Evolutionary conservation across 768 basidiomycete species (phyloP).

Genomic region (Boletus rufocinnamomeus): DNA sequence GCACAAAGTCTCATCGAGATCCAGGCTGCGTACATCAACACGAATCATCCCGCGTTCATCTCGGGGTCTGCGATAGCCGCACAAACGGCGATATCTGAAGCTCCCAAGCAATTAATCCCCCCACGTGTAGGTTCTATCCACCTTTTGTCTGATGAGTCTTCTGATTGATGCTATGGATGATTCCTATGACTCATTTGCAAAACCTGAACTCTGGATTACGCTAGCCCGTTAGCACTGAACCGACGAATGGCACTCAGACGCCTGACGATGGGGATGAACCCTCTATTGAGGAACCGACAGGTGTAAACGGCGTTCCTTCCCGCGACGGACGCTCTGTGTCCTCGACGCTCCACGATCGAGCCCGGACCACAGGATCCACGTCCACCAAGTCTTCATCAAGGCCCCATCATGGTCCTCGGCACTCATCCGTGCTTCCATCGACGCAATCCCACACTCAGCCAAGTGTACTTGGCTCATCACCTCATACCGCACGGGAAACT

Average conservation of each 20-base stretch:
- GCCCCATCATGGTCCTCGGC: slow-evolving; percentile 35
- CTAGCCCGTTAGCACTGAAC: slow-evolving; percentile 67
- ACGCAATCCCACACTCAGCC: slow-evolving; percentile 38
- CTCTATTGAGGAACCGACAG: slow-evolving; percentile 55
- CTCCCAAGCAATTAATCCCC: slow-evolving; percentile 45
- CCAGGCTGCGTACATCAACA: slow-evolving; percentile 99
- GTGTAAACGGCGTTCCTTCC: slow-evolving; percentile 53
- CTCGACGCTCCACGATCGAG: slow-evolving; percentile 74
- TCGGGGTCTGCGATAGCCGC: slow-evolving; percentile 70
- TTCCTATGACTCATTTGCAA: slow-evolving; percentile 17
- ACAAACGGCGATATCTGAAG: slow-evolving; percentile 45
- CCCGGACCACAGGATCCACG: slow-evolving; percentile 46
- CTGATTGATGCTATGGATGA: slow-evolving; percentile 16
- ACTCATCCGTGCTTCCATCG: slow-evolving; percentile 31
- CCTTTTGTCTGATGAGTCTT: slow-evolving; percentile 7
- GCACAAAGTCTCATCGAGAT: slow-evolving; percentile 94
- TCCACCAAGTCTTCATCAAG: slow-evolving; percentile 33
- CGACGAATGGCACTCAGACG: slow-evolving; percentile 52
- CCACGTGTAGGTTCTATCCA: slow-evolving; percentile 51
- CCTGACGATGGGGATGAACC: slow-evolving; percentile 68
- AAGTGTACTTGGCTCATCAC: slow-evolving; percentile 40
- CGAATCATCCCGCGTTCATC: slow-evolving; percentile 95
- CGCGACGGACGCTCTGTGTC: slow-evolving; percentile 73
- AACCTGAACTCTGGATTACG: slow-evolving; percentile 2
- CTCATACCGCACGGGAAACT: slow-evolving; percentile 75